Base-by-base conservation (phyloP, 139 green algal genomes). In the Chlamydomonas incerta region DNA sequence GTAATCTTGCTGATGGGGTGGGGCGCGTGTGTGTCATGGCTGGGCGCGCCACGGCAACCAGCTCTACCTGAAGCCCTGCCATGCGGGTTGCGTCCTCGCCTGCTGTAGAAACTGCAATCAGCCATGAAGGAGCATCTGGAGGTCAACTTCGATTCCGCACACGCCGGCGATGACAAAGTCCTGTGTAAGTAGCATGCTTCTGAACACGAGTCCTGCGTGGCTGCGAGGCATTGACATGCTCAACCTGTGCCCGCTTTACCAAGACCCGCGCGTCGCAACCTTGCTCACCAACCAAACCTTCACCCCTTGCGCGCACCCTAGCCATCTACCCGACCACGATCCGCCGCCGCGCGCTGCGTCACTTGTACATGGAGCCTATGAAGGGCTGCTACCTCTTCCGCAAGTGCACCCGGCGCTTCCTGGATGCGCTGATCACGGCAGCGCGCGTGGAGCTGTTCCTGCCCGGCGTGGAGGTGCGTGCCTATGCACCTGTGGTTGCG, bases 121-220 rank as follows among this genome's bases (percentile, higher is more conserved):
- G 86, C 86, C 47, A 96, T 96, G 94, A 69, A 91, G 41, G 86
- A 91, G 35, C 94, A 96, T 74, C 77, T 96, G 37, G 81, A 91
- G 41, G 89, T 96, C 47, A 91, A 94, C 74, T 96, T 96, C 83
- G 87, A 93, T 83, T 50, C 41, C 6, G 82, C 90, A n/a, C 75
- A 95, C 55, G 86, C 90, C 29, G 80, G 72, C 29, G 94, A 96
- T 71, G 92, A 96, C 66, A 72, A 87, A 21, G 83, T 90, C 74
- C 21, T 70, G n/a, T 24, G 62, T 50, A 50, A 50, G 41, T 5
- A 50, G n/a, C n/a, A 50, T 50, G 41, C 6, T 50, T 50, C 8
- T 50, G 41, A 5, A 8, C 41, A 8, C 41, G 41, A 8, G n/a
- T n/a, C n/a, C n/a, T n/a, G n/a, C n/a, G n/a, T n/a, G n/a, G n/a